These are phyloP conservation scores for Pisolithus sp. DNA, from an alignment of 768 basidiomycete genomes.

Conservation along the genomic window DNA sequence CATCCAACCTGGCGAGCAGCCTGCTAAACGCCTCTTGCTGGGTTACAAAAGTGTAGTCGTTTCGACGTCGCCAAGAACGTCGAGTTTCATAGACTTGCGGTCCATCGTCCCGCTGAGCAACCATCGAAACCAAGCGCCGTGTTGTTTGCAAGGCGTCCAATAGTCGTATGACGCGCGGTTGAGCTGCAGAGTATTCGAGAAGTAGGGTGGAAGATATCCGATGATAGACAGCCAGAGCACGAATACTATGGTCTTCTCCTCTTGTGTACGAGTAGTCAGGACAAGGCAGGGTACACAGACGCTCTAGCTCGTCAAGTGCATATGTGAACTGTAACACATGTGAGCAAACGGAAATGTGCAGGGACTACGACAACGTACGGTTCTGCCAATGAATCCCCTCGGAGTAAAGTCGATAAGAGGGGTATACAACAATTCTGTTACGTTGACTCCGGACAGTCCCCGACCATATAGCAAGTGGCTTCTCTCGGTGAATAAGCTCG, in stretches of 20 bases:
- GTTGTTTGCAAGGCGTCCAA: slow-evolving; percentile 11
- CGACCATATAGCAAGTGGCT: background rate
- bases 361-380: slow-evolving; percentile 11
- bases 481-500: background rate
- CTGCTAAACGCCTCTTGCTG: slow-evolving; percentile 7
- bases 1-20: slow-evolving; percentile 18
- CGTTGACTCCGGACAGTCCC: slow-evolving; percentile 9
- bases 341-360: background rate
- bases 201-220: slow-evolving; percentile 27
- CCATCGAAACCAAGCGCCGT: slow-evolving; percentile 8
- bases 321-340: slow-evolving; percentile 16
- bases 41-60: background rate
- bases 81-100: background rate
- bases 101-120: background rate
- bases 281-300: slow-evolving; percentile 9
- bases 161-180: slow-evolving; percentile 14
- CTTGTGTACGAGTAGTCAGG: background rate
- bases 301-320: slow-evolving; percentile 24
- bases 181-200: slow-evolving; percentile 26
- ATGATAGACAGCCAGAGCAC: slow-evolving; percentile 21
- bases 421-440: slow-evolving; percentile 13
- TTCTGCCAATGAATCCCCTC: slow-evolving; percentile 25
- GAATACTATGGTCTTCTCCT: slow-evolving; percentile 6
- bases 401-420: slow-evolving; percentile 20
- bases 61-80: slow-evolving; percentile 4